These are phyloP conservation scores for Chaetomidium leptoderma DNA, from an alignment of 495 filamentous ascomycete species.

Conservation along the genomic window DNA sequence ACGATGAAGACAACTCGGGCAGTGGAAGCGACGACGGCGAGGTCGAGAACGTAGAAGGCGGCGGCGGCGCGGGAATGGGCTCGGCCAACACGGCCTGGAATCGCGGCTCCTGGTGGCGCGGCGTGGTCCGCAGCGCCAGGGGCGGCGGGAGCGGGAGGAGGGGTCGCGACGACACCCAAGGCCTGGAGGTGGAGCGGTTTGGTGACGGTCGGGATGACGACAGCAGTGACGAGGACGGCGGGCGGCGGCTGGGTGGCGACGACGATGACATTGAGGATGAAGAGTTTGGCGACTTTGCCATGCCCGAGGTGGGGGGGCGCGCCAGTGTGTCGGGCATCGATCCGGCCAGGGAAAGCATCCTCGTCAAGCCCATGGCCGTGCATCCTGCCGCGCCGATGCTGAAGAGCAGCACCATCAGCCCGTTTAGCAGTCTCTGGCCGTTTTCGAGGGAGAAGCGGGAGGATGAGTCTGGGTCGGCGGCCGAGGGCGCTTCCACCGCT, in stretches of 20 bases:
- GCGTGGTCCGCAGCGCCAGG: slow-evolving; percentile 33
- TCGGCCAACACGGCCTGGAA: slow-evolving; percentile 27
- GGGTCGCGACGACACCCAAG: slow-evolving; percentile 1
- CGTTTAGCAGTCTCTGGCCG: slow-evolving; percentile 47
- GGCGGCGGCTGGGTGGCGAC: slow-evolving; percentile 23
- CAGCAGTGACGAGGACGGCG: slow-evolving; percentile 32
- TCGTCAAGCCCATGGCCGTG: slow-evolving; percentile 46
- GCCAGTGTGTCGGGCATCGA: slow-evolving; percentile 32
- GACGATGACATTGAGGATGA: slow-evolving; percentile 46
- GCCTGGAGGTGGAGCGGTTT: slow-evolving; percentile 36
- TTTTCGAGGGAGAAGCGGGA: slow-evolving; percentile 34
- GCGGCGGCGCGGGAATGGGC: slow-evolving; percentile 11
- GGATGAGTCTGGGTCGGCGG: slow-evolving; percentile 15
- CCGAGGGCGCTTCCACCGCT: not conserved
- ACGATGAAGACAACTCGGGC: slow-evolving; percentile 38
- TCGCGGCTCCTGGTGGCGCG: slow-evolving; percentile 46
- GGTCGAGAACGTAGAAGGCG: slow-evolving; percentile 28
- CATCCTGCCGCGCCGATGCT: slow-evolving; percentile 35
- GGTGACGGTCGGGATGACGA: slow-evolving; percentile 45
- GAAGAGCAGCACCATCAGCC: slow-evolving; percentile 32
- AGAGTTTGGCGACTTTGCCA: slow-evolving; percentile 52
- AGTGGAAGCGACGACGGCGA: slow-evolving; percentile 34
- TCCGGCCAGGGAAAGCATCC: slow-evolving; percentile 30
- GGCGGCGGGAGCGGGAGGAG: slow-evolving; percentile 11
- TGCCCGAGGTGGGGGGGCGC: slow-evolving; percentile 42